Percentiles rank a stretch among this genome's conserved stretches.
These are phyloP conservation scores for Zymoseptoria tritici DNA, from an alignment of 2,329 filamentous ascomycete species.

Conservation along the genomic window DNA sequence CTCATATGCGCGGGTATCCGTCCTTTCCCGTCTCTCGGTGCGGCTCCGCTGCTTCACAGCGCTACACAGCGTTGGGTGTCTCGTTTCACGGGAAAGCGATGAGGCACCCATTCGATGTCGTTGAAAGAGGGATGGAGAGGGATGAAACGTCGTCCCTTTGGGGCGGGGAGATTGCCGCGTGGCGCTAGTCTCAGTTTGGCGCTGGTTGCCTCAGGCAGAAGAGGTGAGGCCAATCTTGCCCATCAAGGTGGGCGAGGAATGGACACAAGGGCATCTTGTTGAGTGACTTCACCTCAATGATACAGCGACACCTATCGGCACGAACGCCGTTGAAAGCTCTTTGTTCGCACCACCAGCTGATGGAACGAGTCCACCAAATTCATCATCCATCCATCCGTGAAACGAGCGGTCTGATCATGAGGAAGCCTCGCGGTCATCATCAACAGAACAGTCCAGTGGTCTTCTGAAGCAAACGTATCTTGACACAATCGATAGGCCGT, in stretches of 20 bases:
- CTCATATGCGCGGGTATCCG: not conserved
- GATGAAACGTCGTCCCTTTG: not conserved
- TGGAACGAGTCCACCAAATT: too few relatives aligned
- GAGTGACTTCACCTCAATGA: not conserved
- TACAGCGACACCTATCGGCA: too few relatives aligned
- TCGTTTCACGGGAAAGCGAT: not conserved
- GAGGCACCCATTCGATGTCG: not conserved
- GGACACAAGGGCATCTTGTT: not conserved
- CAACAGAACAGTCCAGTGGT: too few relatives aligned
- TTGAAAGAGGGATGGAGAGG: not conserved
- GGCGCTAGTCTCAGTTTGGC: too few relatives aligned
- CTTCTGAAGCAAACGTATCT: too few relatives aligned
- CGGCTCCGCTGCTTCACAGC: not conserved
- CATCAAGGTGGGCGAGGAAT: not conserved
- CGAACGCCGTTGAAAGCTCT: too few relatives aligned
- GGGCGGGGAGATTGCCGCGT: too few relatives aligned
- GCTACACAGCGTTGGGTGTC: not conserved
- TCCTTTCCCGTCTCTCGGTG: too few relatives aligned
- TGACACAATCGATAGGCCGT: too few relatives aligned
- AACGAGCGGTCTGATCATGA: not conserved
- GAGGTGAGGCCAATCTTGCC: too few relatives aligned
- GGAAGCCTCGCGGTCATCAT: too few relatives aligned
- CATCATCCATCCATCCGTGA: not conserved
- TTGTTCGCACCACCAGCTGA: too few relatives aligned
- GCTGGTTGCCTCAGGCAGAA: not conserved